A percentile compares a stretch with the other conserved stretches of the same genome.
Evolutionary conservation across 805 yeast genomes (phyloP).

Genomic region (Kluyveromyces lactis): DNA sequence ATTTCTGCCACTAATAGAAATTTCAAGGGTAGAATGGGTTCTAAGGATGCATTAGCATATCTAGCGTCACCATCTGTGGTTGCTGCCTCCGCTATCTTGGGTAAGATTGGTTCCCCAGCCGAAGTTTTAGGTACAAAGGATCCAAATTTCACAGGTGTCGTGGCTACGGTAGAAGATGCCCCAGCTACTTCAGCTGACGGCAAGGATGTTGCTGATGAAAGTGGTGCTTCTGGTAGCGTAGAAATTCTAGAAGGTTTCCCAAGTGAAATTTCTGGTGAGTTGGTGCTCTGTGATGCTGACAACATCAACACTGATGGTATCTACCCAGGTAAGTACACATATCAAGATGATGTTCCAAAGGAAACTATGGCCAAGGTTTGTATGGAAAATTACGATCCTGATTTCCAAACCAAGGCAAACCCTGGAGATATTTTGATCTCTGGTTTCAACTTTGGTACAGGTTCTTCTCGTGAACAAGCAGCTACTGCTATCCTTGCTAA

Average conservation of each 20-base stretch:
- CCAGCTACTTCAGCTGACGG: conserved; percentile 23
- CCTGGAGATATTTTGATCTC: conserved; percentile 85
- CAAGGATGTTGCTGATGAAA: conserved; percentile 21
- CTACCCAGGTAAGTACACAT: conserved; percentile 97
- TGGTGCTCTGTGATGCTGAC: conserved; percentile 93
- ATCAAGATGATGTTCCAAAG: conserved; percentile 92
- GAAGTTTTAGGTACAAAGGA: conserved; percentile 63
- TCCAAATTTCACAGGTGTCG: conserved; percentile 41
- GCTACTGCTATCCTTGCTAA: conserved; percentile 96
- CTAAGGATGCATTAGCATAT: conserved; percentile 91
- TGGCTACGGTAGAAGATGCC: conserved; percentile 26
- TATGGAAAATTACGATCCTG: conserved; percentile 97
- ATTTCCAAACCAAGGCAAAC: conserved; percentile 70
- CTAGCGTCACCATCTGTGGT: conserved; percentile 97
- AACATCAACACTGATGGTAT: conserved; percentile 97
- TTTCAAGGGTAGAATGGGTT: conserved; percentile 99
- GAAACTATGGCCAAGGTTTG: conserved; percentile 98
- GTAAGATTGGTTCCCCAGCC: conserved; percentile 87
- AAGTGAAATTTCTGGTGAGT: conserved; percentile 76
- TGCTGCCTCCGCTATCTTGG: conserved; percentile 96
- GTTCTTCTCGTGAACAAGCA: conserved; percentile 98
- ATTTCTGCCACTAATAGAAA: conserved; percentile 97
- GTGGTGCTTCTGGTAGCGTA: conserved; percentile 35
- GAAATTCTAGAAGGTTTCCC: conserved; percentile 90
- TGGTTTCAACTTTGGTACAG: conserved; percentile 97